A percentile compares a stretch with the other conserved stretches of the same genome.
Evolutionary conservation across 352 stramenopile genomes (phyloP).

Genomic region (Elongisporangium senticosum): DNA sequence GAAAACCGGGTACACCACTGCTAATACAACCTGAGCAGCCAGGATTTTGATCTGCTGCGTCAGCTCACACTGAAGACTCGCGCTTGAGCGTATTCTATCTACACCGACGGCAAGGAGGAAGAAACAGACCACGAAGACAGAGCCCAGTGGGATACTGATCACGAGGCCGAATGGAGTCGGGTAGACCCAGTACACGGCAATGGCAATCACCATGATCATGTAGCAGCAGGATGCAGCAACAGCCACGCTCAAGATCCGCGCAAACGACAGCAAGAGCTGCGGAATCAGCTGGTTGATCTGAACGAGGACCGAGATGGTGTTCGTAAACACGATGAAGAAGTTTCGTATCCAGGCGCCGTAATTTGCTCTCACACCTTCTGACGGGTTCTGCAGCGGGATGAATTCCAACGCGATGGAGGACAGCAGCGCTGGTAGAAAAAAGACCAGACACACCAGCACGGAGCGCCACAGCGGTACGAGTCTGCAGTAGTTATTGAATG

Average conservation of each 20-base stretch:
- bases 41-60: background rate
- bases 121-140: conserved; percentile 9
- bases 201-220: conserved; percentile 3
- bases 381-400: conserved; percentile 12
- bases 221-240: conserved; percentile 12
- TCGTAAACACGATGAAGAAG: conserved; percentile 8
- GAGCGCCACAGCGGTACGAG: background rate
- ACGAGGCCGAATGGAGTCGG: conserved; percentile 21
- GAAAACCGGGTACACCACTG: too few relatives aligned
- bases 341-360: conserved; percentile 18
- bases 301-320: conserved; percentile 4
- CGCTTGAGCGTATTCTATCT: too few relatives aligned
- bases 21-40: conserved; percentile 11
- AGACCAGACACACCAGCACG: conserved; percentile 1
- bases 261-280: conserved; percentile 3
- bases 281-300: conserved; percentile 7
- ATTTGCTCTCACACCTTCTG: conserved; percentile 16
- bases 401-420: conserved; percentile 13
- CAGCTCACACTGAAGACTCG: background rate
- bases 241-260: conserved; percentile 3
- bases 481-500: conserved; percentile 2
- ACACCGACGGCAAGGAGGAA: conserved; percentile 12
- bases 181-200: conserved; percentile 16
- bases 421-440: conserved; percentile 10
- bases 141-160: conserved; percentile 10